Base-by-base conservation (phyloP, 2,329 filamentous ascomycete genomes). In the Xylaria sp. region DNA sequence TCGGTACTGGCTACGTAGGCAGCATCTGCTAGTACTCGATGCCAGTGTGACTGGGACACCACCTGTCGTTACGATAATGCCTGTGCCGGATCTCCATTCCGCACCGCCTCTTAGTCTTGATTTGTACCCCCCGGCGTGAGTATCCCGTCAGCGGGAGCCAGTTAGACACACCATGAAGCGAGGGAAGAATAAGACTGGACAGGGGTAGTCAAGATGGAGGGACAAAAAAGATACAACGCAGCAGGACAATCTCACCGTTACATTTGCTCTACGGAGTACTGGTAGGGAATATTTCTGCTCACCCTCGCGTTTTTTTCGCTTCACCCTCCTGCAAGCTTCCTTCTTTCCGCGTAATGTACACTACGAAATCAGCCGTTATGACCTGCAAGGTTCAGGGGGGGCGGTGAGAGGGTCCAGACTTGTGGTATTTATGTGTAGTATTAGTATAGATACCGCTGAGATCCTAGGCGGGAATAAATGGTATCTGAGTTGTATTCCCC, bases 331-430 rank as follows among this genome's bases (percentile, higher is more conserved):
- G n/a, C 64, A 48, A 25, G 25, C 51, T 39, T 37, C 58, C 37
- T 41, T 58, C 37, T 50, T 55, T 60, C 58, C 50, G 32, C 54
- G 54, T 52, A 34, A 50, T 64, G 10, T 58, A 56, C 7, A 54
- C 48, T 63, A 51, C 58, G 32, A 59, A 66, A 66, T 32, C 39
- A 63, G 60, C 63, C 58, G 51, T 64, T 32, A 60, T 50, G 59
- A 67, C 54, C 66, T 73, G 71, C 71, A 73, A 68, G 71, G 65
- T 62, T 71, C 66, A 73, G 71, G 71, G 28, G 70, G 70, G 57
- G 20, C 55, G 54, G 51, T 65, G 68, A 62, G 66, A 62, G 54
- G 48, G 65, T 46, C 28, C 56, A 18, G 58, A 68, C 59, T 32
- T 63, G 34, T 34, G 44, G 56, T 63, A 54, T 23, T 28, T 51